These are phyloP conservation scores for Trichoderma koningii DNA, from an alignment of 2,329 filamentous ascomycete genomes.

Conservation along the genomic window DNA sequence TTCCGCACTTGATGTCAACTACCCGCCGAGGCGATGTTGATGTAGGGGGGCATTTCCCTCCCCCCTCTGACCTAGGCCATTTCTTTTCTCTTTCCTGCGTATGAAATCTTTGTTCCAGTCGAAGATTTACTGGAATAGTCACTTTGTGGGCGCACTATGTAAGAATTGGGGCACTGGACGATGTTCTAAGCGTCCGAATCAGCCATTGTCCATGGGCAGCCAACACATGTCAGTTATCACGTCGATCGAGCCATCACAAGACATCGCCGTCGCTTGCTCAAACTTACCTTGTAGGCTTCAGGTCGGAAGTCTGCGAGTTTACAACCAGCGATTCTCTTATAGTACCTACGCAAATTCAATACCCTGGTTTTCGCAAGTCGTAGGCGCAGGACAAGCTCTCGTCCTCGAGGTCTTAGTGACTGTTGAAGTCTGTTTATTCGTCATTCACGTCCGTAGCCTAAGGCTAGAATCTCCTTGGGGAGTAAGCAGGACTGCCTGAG, in stretches of 20 bases:
- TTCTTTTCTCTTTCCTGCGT: too few species aligned
- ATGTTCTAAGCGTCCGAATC: not conserved
- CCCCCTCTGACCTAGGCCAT: too few species aligned
- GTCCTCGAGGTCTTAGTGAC: not conserved
- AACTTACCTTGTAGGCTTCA: constrained; percentile 5
- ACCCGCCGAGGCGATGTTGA: not conserved
- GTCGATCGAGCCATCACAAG: not conserved
- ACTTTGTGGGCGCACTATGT: too few species aligned
- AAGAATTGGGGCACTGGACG: not conserved
- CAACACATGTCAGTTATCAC: not conserved
- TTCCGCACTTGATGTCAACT: too few species aligned
- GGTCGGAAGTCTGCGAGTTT: not conserved
- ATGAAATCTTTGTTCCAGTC: too few species aligned
- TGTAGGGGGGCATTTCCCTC: too few species aligned
- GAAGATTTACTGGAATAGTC: too few species aligned
- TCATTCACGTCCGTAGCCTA: too few species aligned
- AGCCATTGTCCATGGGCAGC: not conserved
- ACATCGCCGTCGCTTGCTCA: fast-evolving
- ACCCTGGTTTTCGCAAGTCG: constrained; percentile 18
- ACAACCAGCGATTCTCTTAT: not conserved
- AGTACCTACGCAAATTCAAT: constrained; percentile 22
- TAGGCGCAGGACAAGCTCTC: constrained; percentile 1
- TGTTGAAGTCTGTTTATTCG: not conserved
- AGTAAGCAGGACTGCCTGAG: too few species aligned
- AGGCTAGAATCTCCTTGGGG: too few species aligned